phyloP scores from a whole-genome alignment of 345 rosid species.

The Hypericum androsaemum region DNA sequence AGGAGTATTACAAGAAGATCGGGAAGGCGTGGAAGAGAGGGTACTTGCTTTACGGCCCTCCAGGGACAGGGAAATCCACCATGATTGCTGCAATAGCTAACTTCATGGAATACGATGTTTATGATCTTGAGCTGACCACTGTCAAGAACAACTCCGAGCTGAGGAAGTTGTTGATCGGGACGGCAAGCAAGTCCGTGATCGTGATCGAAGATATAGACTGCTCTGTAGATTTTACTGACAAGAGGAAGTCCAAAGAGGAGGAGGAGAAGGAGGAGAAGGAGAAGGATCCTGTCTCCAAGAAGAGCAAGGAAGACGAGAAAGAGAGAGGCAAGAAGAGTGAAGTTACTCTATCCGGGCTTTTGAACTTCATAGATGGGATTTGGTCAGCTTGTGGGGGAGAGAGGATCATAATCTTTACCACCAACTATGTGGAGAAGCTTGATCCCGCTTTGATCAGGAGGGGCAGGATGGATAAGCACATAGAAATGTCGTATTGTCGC shows the following conservation, averaged over 20 bases:
- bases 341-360: slow-evolving; percentile 21
- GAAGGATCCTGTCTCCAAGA: not conserved
- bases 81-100: slow-evolving; percentile 25
- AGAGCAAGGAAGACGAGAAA: not conserved
- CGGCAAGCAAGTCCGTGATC: slow-evolving; percentile 19
- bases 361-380: slow-evolving; percentile 8
- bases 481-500: slow-evolving; percentile 13
- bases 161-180: slow-evolving; percentile 17
- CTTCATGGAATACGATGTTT: slow-evolving; percentile 7
- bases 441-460: slow-evolving; percentile 20
- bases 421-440: slow-evolving; percentile 17
- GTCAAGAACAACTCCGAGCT: slow-evolving; percentile 19
- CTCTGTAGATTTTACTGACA: slow-evolving; percentile 18
- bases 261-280: not conserved
- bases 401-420: slow-evolving; percentile 18
- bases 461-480: slow-evolving; percentile 25
- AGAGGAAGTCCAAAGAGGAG: slow-evolving; percentile 9
- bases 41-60: slow-evolving; percentile 12
- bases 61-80: slow-evolving; percentile 23
- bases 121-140: slow-evolving; percentile 18
- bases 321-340: slow-evolving; percentile 7
- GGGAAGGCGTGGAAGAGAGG: slow-evolving; percentile 10
- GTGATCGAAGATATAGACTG: slow-evolving; percentile 24
- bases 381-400: slow-evolving; percentile 24
- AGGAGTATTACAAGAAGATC: slow-evolving; percentile 15